Evolutionary conservation across 371 early-diverging fungal genomes (phyloP).

Genomic region (Mortierella sp.): DNA sequence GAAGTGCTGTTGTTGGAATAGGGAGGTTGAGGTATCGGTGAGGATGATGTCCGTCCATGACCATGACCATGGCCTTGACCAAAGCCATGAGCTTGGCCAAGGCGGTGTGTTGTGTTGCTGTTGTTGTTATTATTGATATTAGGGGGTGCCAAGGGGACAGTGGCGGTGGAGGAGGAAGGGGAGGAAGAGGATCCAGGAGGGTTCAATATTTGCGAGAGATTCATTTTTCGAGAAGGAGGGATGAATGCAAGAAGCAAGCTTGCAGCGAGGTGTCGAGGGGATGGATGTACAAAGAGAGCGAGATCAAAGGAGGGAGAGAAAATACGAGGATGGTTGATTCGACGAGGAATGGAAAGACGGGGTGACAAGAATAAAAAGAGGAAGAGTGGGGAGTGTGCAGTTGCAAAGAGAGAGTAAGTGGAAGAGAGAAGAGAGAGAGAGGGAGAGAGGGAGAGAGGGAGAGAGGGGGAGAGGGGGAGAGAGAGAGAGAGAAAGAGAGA

Average conservation of each 20-base stretch:
- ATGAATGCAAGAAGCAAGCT: not conserved
- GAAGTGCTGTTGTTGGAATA: not conserved
- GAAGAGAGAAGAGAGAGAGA: not conserved
- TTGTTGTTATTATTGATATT: not conserved
- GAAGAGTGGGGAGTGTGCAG: not conserved
- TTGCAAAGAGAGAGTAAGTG: not conserved
- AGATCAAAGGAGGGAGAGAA: not conserved
- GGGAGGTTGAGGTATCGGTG: not conserved
- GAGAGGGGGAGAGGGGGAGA: not conserved
- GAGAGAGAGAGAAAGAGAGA: not conserved
- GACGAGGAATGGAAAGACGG: no score
- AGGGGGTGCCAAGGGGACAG: not conserved
- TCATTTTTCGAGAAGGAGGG: constrained; percentile 24
- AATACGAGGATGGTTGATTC: not conserved
- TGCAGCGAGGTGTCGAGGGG: not conserved
- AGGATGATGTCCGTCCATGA: constrained; percentile 24
- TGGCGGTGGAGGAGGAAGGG: not conserved
- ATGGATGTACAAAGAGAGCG: not conserved
- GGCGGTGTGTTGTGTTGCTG: not conserved
- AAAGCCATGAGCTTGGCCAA: constrained; percentile 9
- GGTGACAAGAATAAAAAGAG: not conserved
- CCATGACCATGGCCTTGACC: constrained; percentile 16
- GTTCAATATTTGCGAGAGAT: constrained; percentile 54
- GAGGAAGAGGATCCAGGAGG: constrained; percentile 35
- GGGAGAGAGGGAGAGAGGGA: not conserved